Evolutionary conservation across 768 basidiomycete species (phyloP).

Genomic region (Mycena vitilis): DNA sequence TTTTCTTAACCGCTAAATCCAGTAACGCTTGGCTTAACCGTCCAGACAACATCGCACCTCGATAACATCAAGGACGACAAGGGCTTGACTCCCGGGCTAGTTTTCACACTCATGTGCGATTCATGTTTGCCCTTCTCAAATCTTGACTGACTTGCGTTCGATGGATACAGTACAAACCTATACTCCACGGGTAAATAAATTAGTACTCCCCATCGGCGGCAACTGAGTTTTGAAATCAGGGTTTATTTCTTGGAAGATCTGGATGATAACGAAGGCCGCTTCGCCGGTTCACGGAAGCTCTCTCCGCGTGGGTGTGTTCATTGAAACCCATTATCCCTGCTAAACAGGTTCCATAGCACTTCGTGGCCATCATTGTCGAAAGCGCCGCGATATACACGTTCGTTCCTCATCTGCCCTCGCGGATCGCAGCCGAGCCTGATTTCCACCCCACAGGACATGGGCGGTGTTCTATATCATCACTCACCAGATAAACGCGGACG

Average conservation of each 20-base stretch:
- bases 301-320: conserved; percentile 1
- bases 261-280: conserved; percentile 13
- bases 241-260: conserved; percentile 21
- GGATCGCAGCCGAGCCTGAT: neutral
- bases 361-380: conserved; percentile 12
- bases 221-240: neutral
- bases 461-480: conserved; percentile 18
- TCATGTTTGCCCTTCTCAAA: neutral
- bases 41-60: conserved; percentile 1
- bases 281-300: conserved; percentile 1
- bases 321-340: no score
- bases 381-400: conserved; percentile 25
- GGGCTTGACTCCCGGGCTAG: conserved; percentile 11
- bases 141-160: neutral
- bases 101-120: conserved; percentile 21
- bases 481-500: conserved; percentile 25
- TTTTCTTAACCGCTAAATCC: neutral
- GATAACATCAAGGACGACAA: conserved; percentile 6
- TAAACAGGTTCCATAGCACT: conserved; percentile 4
- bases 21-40: conserved; percentile 4
- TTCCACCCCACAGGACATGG: neutral
- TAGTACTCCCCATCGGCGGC: no score
- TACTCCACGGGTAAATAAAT: conserved; percentile 14
- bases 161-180: conserved; percentile 12
- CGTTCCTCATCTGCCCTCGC: neutral